Evolutionary conservation across 352 stramenopile genomes (phyloP).

Genomic region (Globisporangium paroecandrum): DNA sequence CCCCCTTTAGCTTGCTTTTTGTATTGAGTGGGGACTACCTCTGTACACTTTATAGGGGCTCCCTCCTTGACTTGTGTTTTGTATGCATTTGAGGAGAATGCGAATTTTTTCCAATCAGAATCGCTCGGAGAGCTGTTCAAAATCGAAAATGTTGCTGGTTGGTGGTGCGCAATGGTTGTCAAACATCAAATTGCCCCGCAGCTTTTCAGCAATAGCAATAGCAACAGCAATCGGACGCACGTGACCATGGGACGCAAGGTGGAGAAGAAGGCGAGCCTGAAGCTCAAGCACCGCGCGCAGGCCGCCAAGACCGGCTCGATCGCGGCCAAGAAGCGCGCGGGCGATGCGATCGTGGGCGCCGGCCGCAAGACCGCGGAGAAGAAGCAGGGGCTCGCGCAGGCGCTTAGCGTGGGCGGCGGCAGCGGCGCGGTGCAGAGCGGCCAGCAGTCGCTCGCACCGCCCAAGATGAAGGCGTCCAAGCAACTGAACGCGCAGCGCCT

Average conservation of each 20-base stretch:
- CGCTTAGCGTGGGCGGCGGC: background rate
- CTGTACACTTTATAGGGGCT: too few species aligned
- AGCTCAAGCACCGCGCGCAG: slow-evolving; percentile 22
- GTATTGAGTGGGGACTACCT: too few species aligned
- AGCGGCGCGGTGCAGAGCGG: background rate
- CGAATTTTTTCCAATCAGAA: too few species aligned
- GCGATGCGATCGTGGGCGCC: slow-evolving; percentile 5
- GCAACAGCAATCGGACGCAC: too few species aligned
- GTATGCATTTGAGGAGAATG: too few species aligned
- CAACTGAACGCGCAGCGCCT: slow-evolving; percentile 45
- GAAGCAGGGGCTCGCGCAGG: slow-evolving; percentile 8
- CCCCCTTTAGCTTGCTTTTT: too few species aligned
- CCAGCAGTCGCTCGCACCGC: slow-evolving; percentile 25
- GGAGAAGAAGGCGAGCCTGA: slow-evolving; percentile 17
- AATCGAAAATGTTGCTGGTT: too few species aligned
- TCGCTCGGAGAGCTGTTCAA: too few species aligned
- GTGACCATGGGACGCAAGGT: slow-evolving; percentile 11
- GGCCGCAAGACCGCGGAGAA: slow-evolving; percentile 12
- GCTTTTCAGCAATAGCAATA: too few species aligned
- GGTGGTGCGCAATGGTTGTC: background rate
- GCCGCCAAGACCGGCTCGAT: slow-evolving; percentile 16
- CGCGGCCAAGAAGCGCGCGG: slow-evolving; percentile 13
- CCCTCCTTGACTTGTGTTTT: too few species aligned
- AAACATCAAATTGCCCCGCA: background rate
- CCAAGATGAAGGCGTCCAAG: slow-evolving; percentile 36